Evolutionary conservation across 768 basidiomycete species (phyloP), one percentile per base, ranked within the genome.

Genomic region (Melanogaster broomeanus): DNA sequence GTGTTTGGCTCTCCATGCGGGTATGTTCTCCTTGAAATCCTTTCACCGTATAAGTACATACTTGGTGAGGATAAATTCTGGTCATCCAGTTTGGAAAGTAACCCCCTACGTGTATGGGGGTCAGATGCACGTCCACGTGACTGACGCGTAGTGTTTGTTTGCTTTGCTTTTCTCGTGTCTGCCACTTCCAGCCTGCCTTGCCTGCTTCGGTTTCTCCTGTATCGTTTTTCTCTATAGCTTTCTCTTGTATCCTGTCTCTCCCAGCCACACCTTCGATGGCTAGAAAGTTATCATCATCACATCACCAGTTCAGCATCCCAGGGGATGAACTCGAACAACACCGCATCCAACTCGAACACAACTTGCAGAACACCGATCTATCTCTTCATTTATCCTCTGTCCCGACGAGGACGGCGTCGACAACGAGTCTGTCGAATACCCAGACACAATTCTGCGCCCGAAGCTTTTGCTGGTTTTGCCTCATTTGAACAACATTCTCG

Each of bases 331-430:
- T 85, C 60, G 90, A 93, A 67, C 77, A 85, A 28, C 67, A 85
- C 64, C 84, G 90, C 54, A 87, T 89, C 45, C 81, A 82, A 64
- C 87, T 93, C 45, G 90, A 93, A 70, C 76, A 84, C 63, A 87
- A 88, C 61, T 78, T 93, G 51, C 83, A 86, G 61, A 76, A 84
- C 66, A 85, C 85, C 16, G 84, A 88, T 61, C 66, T 87, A 56
- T 87, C 87, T 50, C 77, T 89, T 47, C 84, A 84, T 58, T 76
- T 88, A 55, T 86, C 87, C 19, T 82, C 83, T 12, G 69, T 58
- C 56, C 77, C 57, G 74, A 72, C 51, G 70, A 69, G 4, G 69
- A 69, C 41, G 63, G 72, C 46, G 73, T 74, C 25, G 72, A 80
- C 59, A 68, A 73, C 47, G 81, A 79, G 42, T 66, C 73, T 21